Base-by-base conservation (phyloP, 352 stramenopile genomes). In the Phytophthora cactorum region DNA sequence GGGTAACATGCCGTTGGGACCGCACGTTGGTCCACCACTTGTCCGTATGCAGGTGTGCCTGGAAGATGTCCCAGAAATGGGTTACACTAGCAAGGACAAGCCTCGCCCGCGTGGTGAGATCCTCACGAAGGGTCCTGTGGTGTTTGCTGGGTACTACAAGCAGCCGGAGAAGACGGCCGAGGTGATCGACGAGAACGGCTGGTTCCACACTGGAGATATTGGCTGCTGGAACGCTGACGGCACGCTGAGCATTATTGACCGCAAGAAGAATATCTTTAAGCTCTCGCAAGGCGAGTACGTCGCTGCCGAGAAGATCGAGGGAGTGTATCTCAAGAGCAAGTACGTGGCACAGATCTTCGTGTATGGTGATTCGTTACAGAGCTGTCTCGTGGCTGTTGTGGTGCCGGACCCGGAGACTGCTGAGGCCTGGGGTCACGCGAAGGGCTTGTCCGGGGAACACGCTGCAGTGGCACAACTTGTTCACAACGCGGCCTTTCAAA, bases 131-230 rank as follows among this genome's bases (percentile, higher is more conserved):
- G 95, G 96, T 8, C 72, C 77, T 5, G 81, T 90, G 55, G 68
- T 98, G 17, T 95, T 97, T 63, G 69, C 68, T 32, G 97, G 97
- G 5, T 99, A 99, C 81, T 98, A 98, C 80, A 98, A 98, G 67
- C 90, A 99, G 68, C 78, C 84, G 4, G 90, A 97, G 64, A 93
- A 97, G 49, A 99, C 97, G 0, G 70, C 70, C 0, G 91, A 98
- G 59, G 93, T 89, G 3, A 86, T 99, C 29, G 93, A 98, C 60
- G 75, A 79, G 17, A 92, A 96, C 32, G 97, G 96, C 4, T 99
- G 92, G 90, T 99, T 99, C 70, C 93, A 99, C 78, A 99, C 97
- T 1, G 97, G 97, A 11, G 97, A 99, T 82, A 90, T 99, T 44
- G 97, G 95, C 11, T 84, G 82, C 43, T 98, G 98, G 79, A 99